These are phyloP conservation scores for Solanum tarijense DNA, from an alignment of 257 asterid genomes.

Conservation along the genomic window DNA sequence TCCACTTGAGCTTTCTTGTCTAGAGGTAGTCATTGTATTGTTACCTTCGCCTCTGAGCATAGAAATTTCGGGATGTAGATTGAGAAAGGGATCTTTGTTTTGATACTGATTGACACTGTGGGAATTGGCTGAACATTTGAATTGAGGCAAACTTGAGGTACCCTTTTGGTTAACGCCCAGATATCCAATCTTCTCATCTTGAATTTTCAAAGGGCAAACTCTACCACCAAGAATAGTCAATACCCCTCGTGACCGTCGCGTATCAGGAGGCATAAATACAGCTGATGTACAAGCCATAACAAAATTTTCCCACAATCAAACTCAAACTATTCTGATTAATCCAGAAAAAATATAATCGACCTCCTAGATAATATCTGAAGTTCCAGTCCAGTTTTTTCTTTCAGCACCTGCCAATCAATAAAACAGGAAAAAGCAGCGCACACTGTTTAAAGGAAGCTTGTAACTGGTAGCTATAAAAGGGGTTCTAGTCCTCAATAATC, in stretches of 20 bases:
- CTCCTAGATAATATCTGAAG: not conserved
- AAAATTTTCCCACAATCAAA: slow-evolving; percentile 7
- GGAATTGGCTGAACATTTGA: slow-evolving; percentile 59
- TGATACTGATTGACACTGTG: slow-evolving; percentile 44
- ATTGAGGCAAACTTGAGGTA: slow-evolving; percentile 18
- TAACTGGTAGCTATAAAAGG: not conserved
- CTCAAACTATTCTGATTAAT: not conserved
- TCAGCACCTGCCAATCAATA: slow-evolving; percentile 9
- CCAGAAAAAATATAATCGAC: not conserved
- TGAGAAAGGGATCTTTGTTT: slow-evolving; percentile 60
- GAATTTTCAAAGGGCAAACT: slow-evolving; percentile 36
- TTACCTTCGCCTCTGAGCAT: slow-evolving; percentile 72
- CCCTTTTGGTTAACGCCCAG: slow-evolving; percentile 22
- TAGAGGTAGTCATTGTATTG: slow-evolving; percentile 26
- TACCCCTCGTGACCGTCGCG: slow-evolving; percentile 34
- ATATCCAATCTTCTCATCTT: slow-evolving; percentile 36
- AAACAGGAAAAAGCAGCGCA: not conserved
- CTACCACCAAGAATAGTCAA: slow-evolving; percentile 41
- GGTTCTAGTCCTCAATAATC: not conserved
- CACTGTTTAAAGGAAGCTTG: not conserved
- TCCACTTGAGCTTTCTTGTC: slow-evolving; percentile 39
- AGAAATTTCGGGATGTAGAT: slow-evolving; percentile 75
- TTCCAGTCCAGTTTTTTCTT: not conserved
- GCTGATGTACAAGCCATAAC: slow-evolving; percentile 60
- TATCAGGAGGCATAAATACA: slow-evolving; percentile 45